These are phyloP conservation scores for Xylaria scruposa DNA, from an alignment of 495 filamentous ascomycete species.

Conservation along the genomic window DNA sequence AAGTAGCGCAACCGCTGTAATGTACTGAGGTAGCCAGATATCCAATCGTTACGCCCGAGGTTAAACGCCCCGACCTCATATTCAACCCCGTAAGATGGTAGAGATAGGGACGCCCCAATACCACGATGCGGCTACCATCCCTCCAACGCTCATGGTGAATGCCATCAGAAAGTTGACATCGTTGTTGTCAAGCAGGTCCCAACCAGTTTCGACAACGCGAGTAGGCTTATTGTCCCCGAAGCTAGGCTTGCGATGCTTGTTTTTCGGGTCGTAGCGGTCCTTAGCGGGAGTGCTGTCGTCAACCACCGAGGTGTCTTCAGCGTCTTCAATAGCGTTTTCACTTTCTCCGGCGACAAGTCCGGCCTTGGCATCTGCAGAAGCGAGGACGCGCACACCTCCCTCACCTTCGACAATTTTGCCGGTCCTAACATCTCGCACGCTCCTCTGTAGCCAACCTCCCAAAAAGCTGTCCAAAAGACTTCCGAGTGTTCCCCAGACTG, in stretches of 20 bases:
- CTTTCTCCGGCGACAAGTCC: slow-evolving; percentile 44
- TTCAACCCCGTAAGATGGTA: slow-evolving; percentile 43
- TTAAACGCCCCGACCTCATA: neutral
- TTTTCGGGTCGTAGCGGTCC: slow-evolving; percentile 48
- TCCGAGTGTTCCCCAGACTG: slow-evolving; percentile 74
- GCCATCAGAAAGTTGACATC: slow-evolving; percentile 94
- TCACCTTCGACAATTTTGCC: slow-evolving; percentile 90
- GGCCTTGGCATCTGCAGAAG: slow-evolving; percentile 47
- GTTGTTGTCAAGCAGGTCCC: slow-evolving; percentile 89
- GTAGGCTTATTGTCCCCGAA: slow-evolving; percentile 67
- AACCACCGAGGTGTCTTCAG: slow-evolving; percentile 37
- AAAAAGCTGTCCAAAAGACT: slow-evolving; percentile 86
- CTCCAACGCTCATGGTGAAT: slow-evolving; percentile 74
- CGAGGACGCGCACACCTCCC: slow-evolving; percentile 77
- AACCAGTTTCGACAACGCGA: slow-evolving; percentile 72
- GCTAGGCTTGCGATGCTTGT: slow-evolving; percentile 53
- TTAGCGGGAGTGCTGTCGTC: slow-evolving; percentile 34
- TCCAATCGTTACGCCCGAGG: neutral
- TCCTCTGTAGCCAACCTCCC: slow-evolving; percentile 84
- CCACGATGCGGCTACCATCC: slow-evolving; percentile 69
- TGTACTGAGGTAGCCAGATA: neutral
- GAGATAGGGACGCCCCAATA: slow-evolving; percentile 56
- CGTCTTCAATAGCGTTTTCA: slow-evolving; percentile 40
- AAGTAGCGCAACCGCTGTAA: neutral
- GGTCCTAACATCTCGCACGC: slow-evolving; percentile 79